Evolutionary conservation across 208 protist species (phyloP), one percentile per base, ranked within the genome.

Genomic region (Porcisia hertigi): DNA sequence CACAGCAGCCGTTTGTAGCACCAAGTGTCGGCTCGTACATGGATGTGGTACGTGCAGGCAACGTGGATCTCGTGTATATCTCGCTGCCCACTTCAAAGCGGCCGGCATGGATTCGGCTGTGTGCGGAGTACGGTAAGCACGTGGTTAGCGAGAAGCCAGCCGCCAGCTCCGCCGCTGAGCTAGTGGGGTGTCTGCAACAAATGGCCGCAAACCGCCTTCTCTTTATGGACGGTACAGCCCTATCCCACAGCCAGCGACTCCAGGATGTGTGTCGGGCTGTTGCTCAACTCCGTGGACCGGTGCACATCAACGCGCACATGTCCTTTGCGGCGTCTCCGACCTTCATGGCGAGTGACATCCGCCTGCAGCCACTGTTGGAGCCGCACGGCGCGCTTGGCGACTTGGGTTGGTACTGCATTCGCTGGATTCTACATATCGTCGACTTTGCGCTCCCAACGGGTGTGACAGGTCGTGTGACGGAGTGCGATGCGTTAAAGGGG

Each of bases 381-480:
- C 87, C 88, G 47, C 75, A 88, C n/a, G 88, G 91, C 30, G 88
- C 84, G 6, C 79, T 95, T 18, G 88, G 91, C 16, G 88, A 95
- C 71, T 73, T 92, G 73, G 91, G 91, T 11, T 95, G 91, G 91
- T 93, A 95, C 82, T 89, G 85, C 72, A 85, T 95, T 25, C 88
- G 91, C 45, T 85, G 82, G 80, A 86, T 92, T 41, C 73, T 93
- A 73, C 91, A 93, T 69, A 41, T 92, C 18, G 65, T 93, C 66
- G 72, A 92, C 70, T 93, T 93, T 70, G 69, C 77, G 12, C 70
- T 92, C 9, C 88, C 88, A 18, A 80, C 71, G 3, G 69, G 73
- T n/a, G 88, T 93, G 16, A 72, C 83, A 7, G 86, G 85, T 4
- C 81, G 87, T 25, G 77, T 95, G 36, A 79, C 81, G 23, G 80